Conservation (phyloP, 1,139 yeast genomes). For the Debaryomycetaceae sp. region DNA sequence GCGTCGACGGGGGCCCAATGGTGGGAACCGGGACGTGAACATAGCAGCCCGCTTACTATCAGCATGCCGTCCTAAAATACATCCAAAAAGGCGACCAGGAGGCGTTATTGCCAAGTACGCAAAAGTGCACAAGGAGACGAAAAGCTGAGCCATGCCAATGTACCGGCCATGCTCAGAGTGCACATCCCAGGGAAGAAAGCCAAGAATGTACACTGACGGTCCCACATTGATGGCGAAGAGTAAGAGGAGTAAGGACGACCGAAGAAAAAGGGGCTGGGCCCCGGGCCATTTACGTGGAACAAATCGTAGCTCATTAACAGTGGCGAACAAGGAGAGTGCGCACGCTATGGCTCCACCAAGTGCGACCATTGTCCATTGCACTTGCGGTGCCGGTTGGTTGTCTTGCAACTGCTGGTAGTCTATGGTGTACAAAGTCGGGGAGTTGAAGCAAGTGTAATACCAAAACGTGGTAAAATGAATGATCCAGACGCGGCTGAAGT, state of each 20-base stretch:
- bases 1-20: conserved; percentile 37
- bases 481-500: conserved; percentile 77
- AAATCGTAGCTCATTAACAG: conserved; percentile 50
- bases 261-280: conserved; percentile 33
- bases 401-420: conserved; percentile 46
- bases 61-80: conserved; percentile 3
- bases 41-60: conserved; percentile 6
- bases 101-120: conserved; percentile 45
- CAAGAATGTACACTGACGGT: conserved; percentile 56
- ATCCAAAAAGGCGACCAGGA: conserved; percentile 40
- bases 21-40: conserved; percentile 47
- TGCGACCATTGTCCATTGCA: conserved; percentile 51
- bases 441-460: conserved; percentile 71
- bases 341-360: conserved; percentile 68
- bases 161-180: conserved; percentile 39
- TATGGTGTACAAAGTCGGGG: conserved; percentile 65
- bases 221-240: conserved; percentile 38
- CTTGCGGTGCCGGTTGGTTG: conserved; percentile 56
- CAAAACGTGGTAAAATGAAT: conserved; percentile 69
- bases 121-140: conserved; percentile 49
- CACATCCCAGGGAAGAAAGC: conserved; percentile 39
- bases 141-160: conserved; percentile 48
- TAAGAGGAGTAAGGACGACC: conserved; percentile 32
- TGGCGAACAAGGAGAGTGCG: conserved; percentile 50
- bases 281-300: conserved; percentile 70